phyloP scores from a whole-genome alignment of 2,329 filamentous ascomycete genomes.

The Eutypella sp. region DNA sequence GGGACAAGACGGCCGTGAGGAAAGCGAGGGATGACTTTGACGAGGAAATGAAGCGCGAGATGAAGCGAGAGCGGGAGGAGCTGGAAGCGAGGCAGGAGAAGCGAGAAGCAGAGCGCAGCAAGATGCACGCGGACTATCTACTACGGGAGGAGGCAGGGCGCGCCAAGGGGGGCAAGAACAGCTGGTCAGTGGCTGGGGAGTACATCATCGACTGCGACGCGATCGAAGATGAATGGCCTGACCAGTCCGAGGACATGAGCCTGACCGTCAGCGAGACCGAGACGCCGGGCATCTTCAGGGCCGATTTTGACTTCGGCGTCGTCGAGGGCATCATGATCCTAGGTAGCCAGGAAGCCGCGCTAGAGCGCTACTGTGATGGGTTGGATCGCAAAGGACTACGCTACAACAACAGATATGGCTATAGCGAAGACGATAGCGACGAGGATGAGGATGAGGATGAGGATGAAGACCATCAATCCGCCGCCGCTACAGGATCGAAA shows the following conservation, averaged over 20 bases:
- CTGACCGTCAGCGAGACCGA: conserved; percentile 20
- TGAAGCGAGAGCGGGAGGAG: not conserved
- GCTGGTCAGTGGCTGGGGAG: conserved; percentile 16
- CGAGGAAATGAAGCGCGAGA: not conserved
- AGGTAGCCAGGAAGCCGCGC: conserved; percentile 15
- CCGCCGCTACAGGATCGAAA: conserved; percentile 13
- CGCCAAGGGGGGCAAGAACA: too few species aligned
- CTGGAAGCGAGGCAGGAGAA: conserved; percentile 1
- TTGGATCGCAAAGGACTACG: conserved; percentile 6
- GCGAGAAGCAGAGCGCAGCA: conserved; percentile 1
- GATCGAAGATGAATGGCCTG: conserved; percentile 20
- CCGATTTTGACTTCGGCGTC: conserved; percentile 25
- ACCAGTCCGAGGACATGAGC: conserved; percentile 16
- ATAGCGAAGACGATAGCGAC: conserved; percentile 4
- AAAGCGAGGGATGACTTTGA: conserved; percentile 1
- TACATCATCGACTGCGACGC: conserved; percentile 23
- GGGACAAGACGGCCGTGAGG: conserved; percentile 7
- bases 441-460: not conserved
- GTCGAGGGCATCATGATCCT: conserved; percentile 25
- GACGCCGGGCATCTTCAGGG: conserved; percentile 21
- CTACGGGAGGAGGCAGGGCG: conserved; percentile 1
- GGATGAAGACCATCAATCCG: not conserved
- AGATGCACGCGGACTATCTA: conserved; percentile 8
- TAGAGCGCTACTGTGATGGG: conserved; percentile 19
- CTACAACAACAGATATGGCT: conserved; percentile 4